Evolutionary conservation across 176 grass and related monocot species (phyloP).

Genomic region (Stipa capillata): DNA sequence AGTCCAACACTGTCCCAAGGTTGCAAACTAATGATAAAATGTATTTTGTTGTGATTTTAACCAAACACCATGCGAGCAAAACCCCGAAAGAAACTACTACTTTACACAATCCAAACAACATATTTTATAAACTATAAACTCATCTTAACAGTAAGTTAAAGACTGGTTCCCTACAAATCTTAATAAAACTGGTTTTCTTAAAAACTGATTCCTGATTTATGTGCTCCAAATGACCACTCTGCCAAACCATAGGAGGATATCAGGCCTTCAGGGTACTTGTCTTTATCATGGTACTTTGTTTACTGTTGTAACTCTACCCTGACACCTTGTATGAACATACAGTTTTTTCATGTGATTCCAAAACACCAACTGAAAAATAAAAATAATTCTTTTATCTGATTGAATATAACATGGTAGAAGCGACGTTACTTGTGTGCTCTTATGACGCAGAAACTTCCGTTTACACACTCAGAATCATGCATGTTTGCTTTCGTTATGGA

Average conservation of each 20-base stretch:
- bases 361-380: background rate
- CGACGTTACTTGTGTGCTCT: background rate
- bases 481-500: background rate
- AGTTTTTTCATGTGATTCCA: background rate
- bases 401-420: background rate
- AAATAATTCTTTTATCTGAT: background rate
- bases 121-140: background rate
- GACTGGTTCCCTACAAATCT: background rate
- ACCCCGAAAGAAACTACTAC: background rate
- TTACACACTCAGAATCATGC: background rate
- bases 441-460: background rate
- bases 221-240: background rate
- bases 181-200: too few relatives aligned
- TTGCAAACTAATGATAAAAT: too few relatives aligned
- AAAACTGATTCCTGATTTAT: background rate
- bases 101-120: background rate
- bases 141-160: background rate
- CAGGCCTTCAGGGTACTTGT: background rate
- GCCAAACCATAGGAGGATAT: background rate
- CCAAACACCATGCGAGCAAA: background rate
- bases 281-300: background rate
- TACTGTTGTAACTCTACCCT: background rate
- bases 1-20: too few relatives aligned
- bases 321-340: background rate
- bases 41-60: background rate